Conservation (phyloP, 148 eudicot species). For the Vaccinium myrtillus region DNA sequence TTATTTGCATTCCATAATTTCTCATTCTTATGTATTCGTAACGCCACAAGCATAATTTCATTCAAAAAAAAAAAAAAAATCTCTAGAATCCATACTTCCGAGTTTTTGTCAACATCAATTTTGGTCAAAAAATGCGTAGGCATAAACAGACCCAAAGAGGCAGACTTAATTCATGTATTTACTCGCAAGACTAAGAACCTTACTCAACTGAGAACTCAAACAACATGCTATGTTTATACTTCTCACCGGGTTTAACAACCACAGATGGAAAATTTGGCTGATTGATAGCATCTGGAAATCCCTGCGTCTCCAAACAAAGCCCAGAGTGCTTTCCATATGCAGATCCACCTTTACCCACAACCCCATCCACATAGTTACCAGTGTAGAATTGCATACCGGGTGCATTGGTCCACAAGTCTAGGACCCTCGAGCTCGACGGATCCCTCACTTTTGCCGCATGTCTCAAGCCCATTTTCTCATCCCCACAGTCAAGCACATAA, state of each 20-base stretch:
- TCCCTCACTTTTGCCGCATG: conserved; percentile 77
- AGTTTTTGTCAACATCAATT: not conserved
- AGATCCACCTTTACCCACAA: conserved; percentile 86
- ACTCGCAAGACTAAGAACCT: not conserved
- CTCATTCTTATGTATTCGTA: not conserved
- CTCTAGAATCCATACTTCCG: not conserved
- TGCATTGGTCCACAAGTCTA: conserved; percentile 80
- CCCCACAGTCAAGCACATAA: conserved; percentile 81
- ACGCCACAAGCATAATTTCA: not conserved
- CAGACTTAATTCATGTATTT: not conserved
- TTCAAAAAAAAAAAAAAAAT: not conserved
- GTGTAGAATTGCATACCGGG: conserved; percentile 98
- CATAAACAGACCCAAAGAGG: not conserved
- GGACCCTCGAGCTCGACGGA: conserved; percentile 67
- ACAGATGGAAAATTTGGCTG: conserved; percentile 74
- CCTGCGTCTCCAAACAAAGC: conserved; percentile 88
- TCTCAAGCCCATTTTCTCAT: conserved; percentile 69
- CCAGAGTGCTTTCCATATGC: conserved; percentile 73
- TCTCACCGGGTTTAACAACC: conserved; percentile 72
- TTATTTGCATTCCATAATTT: not conserved
- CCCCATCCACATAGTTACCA: conserved; percentile 75
- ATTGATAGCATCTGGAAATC: conserved; percentile 87
- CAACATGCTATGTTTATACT: conserved; percentile 82
- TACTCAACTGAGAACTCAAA: conserved; percentile 73
- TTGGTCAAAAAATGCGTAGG: not conserved